These are phyloP conservation scores for Glonium stellatum DNA, from an alignment of 495 filamentous ascomycete genomes.

Conservation along the genomic window DNA sequence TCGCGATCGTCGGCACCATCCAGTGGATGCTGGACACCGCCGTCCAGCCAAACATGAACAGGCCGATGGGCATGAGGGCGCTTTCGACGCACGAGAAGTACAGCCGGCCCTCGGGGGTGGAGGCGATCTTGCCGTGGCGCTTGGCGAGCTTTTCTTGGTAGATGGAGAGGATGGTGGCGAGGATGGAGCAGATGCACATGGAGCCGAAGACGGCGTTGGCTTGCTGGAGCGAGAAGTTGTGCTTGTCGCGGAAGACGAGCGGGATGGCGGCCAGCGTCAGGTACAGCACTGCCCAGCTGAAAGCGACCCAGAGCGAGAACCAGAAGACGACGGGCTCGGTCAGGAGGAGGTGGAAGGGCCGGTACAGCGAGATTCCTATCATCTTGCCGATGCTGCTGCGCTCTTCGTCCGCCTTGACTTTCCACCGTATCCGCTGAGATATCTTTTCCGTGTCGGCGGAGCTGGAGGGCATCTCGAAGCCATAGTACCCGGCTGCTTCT, in stretches of 20 bases:
- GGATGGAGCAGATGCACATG: constrained; percentile 58
- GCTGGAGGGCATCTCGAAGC: constrained; percentile 40
- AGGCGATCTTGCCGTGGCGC: constrained; percentile 38
- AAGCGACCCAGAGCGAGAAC: constrained; percentile 86
- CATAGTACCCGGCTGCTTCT: constrained; percentile 59
- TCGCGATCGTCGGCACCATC: constrained; percentile 66
- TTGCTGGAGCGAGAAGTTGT: constrained; percentile 63
- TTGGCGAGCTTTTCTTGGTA: constrained; percentile 56
- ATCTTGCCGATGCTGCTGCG: constrained; percentile 60
- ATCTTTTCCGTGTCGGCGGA: constrained; percentile 2
- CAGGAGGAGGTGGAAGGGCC: constrained; percentile 78
- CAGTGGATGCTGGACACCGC: constrained; percentile 61
- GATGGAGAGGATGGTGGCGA: constrained; percentile 68
- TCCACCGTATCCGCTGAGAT: constrained; percentile 68
- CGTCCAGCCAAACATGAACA: constrained; percentile 81
- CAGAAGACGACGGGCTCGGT: constrained; percentile 94
- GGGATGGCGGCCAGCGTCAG: constrained; percentile 74
- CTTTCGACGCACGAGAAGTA: constrained; percentile 76
- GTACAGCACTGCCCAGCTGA: constrained; percentile 87
- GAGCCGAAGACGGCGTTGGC: constrained; percentile 67
- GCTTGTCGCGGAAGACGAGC: constrained; percentile 63
- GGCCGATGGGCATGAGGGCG: constrained; percentile 61
- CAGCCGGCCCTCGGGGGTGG: constrained; percentile 68
- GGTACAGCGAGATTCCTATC: constrained; percentile 67
- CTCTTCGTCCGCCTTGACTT: constrained; percentile 77